Evolutionary conservation across 169 alveolate species (phyloP).

Genomic region (Theileria equi): DNA sequence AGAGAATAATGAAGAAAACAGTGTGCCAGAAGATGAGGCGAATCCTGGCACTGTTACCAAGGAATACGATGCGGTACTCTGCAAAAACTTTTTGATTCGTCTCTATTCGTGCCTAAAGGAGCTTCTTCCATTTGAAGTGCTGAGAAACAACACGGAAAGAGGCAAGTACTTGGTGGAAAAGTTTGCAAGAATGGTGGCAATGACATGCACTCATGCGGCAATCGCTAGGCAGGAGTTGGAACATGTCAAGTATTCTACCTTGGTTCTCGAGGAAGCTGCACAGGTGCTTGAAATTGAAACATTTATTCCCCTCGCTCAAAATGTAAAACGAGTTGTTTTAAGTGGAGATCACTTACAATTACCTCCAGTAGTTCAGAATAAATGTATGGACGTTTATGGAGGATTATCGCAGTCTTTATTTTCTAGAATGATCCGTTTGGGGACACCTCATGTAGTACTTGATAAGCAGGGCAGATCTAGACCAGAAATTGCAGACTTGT

Average conservation of each 20-base stretch:
- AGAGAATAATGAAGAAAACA: no score
- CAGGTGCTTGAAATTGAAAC: slow-evolving; percentile 88
- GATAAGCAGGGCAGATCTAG: slow-evolving; percentile 88
- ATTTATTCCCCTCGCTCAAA: slow-evolving; percentile 85
- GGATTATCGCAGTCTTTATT: slow-evolving; percentile 83
- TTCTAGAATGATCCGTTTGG: slow-evolving; percentile 79
- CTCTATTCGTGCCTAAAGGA: slow-evolving; percentile 73
- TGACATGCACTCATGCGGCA: slow-evolving; percentile 96
- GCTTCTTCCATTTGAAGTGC: slow-evolving; percentile 88
- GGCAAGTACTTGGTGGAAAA: slow-evolving; percentile 86
- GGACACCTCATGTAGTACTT: slow-evolving; percentile 77
- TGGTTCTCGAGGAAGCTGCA: slow-evolving; percentile 87
- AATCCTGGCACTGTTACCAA: no score
- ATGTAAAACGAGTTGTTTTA: slow-evolving; percentile 83
- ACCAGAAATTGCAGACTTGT: slow-evolving; percentile 83
- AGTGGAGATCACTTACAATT: slow-evolving; percentile 92
- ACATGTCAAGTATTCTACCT: slow-evolving; percentile 77
- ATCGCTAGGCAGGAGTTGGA: slow-evolving; percentile 79
- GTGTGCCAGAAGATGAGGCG: no score
- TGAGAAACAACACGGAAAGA: slow-evolving; percentile 87
- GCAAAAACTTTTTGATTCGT: slow-evolving; percentile 46
- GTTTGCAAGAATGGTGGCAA: slow-evolving; percentile 89
- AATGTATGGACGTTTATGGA: slow-evolving; percentile 72
- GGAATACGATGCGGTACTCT: no score
- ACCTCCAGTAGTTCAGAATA: slow-evolving; percentile 89